Evolutionary conservation across 2,329 filamentous ascomycete genomes (phyloP).

Genomic region (Claviceps africana): DNA sequence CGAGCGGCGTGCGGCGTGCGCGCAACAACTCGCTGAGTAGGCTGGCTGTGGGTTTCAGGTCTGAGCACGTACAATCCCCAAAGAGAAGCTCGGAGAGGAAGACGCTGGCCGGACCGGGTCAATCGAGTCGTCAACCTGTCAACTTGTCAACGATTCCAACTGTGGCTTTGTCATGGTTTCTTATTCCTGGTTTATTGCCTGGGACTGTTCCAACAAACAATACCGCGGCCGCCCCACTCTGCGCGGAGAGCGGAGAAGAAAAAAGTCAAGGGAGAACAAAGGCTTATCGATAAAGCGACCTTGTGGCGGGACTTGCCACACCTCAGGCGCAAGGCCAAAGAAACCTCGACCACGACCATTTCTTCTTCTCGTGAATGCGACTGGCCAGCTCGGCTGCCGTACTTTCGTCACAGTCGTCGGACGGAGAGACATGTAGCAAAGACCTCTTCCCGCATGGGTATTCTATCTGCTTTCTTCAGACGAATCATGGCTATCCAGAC

Average conservation of each 20-base stretch:
- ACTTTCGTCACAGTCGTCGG: background rate
- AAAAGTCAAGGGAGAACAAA: background rate
- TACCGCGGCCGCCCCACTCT: background rate
- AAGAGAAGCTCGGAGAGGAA: background rate
- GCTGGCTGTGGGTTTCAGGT: no score
- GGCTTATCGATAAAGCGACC: conserved; percentile 1
- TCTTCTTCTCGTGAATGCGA: background rate
- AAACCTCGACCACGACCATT: background rate
- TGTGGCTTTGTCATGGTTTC: background rate
- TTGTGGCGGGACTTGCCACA: background rate
- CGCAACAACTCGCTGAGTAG: background rate
- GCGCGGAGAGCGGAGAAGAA: background rate
- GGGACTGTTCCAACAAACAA: background rate
- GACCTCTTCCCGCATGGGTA: conserved; percentile 9
- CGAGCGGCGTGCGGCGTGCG: background rate
- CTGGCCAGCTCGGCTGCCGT: background rate
- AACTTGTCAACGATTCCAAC: no score
- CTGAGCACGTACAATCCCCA: background rate
- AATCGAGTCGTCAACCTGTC: background rate
- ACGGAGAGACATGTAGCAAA: conserved; percentile 8
- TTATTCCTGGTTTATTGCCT: background rate
- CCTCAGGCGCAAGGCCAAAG: background rate
- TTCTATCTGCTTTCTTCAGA: conserved; percentile 24
- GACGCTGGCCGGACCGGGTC: background rate
- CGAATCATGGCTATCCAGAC: conserved; percentile 43